phyloP scores from a whole-genome alignment of 805 yeast genomes.

The Metschnikowia matae region DNA sequence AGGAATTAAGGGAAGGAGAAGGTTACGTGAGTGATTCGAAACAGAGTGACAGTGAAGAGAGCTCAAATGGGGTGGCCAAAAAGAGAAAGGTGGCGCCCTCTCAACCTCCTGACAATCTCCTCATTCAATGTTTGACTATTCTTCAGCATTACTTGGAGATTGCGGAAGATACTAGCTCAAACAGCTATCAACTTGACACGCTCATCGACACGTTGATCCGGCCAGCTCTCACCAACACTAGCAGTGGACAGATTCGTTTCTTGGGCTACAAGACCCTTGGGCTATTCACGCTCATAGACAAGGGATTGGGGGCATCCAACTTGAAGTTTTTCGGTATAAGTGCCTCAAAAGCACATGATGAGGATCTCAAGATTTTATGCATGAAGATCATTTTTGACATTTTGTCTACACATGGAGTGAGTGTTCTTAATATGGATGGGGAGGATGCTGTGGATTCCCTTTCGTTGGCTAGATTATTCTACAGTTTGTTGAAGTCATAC shows the following conservation, averaged over 20 bases:
- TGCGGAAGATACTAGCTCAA: constrained; percentile 58
- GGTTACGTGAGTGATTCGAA: constrained; percentile 21
- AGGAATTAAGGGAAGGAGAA: constrained; percentile 22
- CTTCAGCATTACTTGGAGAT: constrained; percentile 68
- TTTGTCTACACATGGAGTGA: constrained; percentile 69
- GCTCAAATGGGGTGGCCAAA: constrained; percentile 29
- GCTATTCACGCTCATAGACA: constrained; percentile 69
- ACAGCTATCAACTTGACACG: constrained; percentile 62
- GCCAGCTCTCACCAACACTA: constrained; percentile 57
- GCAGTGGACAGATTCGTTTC: constrained; percentile 51
- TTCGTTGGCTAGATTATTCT: constrained; percentile 65
- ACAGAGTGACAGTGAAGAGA: constrained; percentile 23
- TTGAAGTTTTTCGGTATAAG: constrained; percentile 65
- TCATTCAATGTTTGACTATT: constrained; percentile 61
- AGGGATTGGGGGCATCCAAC: constrained; percentile 57
- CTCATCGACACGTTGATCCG: constrained; percentile 71
- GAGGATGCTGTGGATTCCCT: constrained; percentile 58
- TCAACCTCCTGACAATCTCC: constrained; percentile 42
- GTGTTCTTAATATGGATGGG: constrained; percentile 52
- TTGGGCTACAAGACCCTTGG: constrained; percentile 76
- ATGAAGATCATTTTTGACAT: constrained; percentile 74
- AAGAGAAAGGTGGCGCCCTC: constrained; percentile 36
- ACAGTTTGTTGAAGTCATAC: constrained; percentile 55
- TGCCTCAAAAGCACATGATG: constrained; percentile 58
- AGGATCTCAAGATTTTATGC: constrained; percentile 56